These are phyloP conservation scores for Yarrowia galli DNA, from an alignment of 1,139 yeast species.

Conservation along the genomic window DNA sequence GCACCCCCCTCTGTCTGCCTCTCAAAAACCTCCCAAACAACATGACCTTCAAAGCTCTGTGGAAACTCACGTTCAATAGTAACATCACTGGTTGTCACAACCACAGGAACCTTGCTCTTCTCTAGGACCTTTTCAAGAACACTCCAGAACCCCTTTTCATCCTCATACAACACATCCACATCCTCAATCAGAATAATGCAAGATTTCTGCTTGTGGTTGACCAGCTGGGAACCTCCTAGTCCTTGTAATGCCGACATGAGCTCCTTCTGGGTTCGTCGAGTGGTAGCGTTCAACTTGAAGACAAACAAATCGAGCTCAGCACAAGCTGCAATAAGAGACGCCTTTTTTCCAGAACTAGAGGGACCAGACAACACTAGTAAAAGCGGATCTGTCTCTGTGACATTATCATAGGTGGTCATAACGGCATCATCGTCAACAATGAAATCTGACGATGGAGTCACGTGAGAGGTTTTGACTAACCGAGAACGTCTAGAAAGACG, in stretches of 20 bases:
- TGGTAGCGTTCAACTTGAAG: constrained; percentile 81
- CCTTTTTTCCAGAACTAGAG: constrained; percentile 79
- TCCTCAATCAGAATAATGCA: constrained; percentile 79
- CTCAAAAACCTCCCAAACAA: constrained; percentile 44
- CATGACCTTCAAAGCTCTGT: constrained; percentile 30
- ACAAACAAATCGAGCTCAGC: constrained; percentile 72
- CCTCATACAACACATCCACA: constrained; percentile 81
- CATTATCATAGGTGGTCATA: constrained; percentile 45
- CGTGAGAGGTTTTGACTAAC: not conserved
- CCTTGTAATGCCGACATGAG: constrained; percentile 72
- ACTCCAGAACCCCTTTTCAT: constrained; percentile 82
- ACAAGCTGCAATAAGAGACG: constrained; percentile 74
- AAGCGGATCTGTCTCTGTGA: constrained; percentile 42
- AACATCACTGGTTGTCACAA: constrained; percentile 72
- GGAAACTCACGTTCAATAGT: constrained; percentile 59
- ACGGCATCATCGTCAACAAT: constrained; percentile 44
- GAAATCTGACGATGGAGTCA: constrained; percentile 47
- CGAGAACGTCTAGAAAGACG: constrained; percentile 8
- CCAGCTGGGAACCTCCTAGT: constrained; percentile 82
- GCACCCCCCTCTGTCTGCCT: not conserved
- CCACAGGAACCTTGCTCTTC: constrained; percentile 78
- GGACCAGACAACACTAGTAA: constrained; percentile 71
- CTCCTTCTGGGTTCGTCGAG: constrained; percentile 74
- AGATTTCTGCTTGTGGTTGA: constrained; percentile 58
- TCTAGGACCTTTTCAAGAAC: constrained; percentile 69